Base-by-base conservation (phyloP, 768 basidiomycete species). In the Termitomyces sp. region DNA sequence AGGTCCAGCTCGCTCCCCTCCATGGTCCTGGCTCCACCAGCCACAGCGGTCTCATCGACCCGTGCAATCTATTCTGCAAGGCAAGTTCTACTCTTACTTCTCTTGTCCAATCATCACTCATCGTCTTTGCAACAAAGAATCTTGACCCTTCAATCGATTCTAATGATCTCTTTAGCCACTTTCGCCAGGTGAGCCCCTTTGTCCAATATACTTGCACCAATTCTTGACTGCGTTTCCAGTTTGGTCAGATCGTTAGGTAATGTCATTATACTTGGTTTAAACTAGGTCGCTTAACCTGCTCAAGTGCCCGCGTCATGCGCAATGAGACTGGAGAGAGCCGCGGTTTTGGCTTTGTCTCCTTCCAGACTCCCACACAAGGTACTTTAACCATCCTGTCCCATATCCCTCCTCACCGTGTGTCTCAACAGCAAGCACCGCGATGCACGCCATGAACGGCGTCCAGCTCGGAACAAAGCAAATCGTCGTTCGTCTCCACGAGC, bases 341-440 rank as follows among this genome's bases (percentile, higher is more conserved):
- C 60, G 88, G 93, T 10, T 96, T 95, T 66, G 93, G 93, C 28
- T 96, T 95, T 64, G 93, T 95, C 42, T 91, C 89, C 2, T 95
- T 74, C 70, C 88, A 92, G 66, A 80, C 82, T 9, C 88, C 92
- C 21, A 84, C 88, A 59, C 87, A 93, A 80, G 91, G 91, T 88
- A 58, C 50, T 26, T 7, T 0, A 15, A 14, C 3, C 9, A 21
- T 54, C 41, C 5, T 45, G 55, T 40, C 24, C 21, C 17, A 45
- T n/a, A 2, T 22, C 14, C 28, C 40, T 14, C 28, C 43, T 40
- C 32, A 55, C 26, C 50, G 17, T 14, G 19, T 32, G 35, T 14
- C 0, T n/a, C 40, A 44, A 55, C 59, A 93, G 93, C 93, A 34
- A 58, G 79, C 28, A 77, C 79, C 10, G 93, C 93, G 0, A 71